Conservation (phyloP, 1,284 basidiomycete species). For the Ganoderma sinense region DNA sequence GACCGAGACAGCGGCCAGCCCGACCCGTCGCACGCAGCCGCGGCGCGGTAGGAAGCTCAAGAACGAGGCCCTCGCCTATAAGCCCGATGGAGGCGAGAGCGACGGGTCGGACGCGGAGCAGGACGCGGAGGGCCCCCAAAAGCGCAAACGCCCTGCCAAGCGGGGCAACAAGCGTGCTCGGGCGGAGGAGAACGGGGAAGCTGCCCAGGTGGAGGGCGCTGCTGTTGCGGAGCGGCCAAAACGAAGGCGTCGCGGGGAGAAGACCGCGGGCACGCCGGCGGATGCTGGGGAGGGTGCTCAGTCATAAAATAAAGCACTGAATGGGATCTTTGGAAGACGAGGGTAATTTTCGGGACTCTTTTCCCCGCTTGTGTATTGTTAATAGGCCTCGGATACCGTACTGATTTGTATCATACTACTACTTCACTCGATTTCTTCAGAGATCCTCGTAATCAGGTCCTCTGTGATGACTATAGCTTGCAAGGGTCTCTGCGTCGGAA, state of each 20-base stretch:
- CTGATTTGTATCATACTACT: not conserved
- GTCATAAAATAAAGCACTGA: not conserved
- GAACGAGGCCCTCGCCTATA: constrained; percentile 50
- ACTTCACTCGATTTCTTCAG: not conserved
- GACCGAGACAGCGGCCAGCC: not conserved
- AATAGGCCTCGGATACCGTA: not conserved
- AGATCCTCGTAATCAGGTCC: too few relatives aligned
- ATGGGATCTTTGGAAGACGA: not conserved
- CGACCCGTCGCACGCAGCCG: constrained; percentile 8
- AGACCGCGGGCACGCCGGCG: not conserved
- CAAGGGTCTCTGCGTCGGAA: too few relatives aligned
- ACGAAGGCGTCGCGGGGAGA: constrained; percentile 11
- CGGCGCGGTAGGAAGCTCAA: constrained; percentile 42
- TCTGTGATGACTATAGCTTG: too few relatives aligned
- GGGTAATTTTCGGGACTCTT: not conserved
- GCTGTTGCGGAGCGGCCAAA: constrained; percentile 1
- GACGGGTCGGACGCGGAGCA: constrained; percentile 34
- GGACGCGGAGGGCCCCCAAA: not conserved
- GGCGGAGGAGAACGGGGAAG: constrained; percentile 10
- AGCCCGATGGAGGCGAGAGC: constrained; percentile 41
- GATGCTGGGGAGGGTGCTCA: not conserved
- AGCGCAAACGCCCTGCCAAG: constrained; percentile 9
- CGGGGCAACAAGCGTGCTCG: constrained; percentile 14
- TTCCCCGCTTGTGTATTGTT: not conserved
- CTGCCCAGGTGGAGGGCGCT: constrained; percentile 4